Evolutionary conservation across 148 eudicot species (phyloP).

Genomic region (Chenopodium quinoa): DNA sequence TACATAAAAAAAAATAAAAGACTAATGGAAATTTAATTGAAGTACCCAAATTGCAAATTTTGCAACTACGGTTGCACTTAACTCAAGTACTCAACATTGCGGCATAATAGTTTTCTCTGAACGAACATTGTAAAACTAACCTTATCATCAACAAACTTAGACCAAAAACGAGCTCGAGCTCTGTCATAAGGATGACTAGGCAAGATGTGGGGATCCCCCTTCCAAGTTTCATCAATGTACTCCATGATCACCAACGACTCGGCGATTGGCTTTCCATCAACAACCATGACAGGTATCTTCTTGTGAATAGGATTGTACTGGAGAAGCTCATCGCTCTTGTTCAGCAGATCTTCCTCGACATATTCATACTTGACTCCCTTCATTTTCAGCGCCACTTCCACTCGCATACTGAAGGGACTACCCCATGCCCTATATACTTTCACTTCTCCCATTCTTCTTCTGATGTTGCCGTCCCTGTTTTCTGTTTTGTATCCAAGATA

Average conservation of each 20-base stretch:
- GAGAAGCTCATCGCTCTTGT: conserved; percentile 31
- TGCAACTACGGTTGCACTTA: too few relatives aligned
- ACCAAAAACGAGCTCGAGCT: conserved; percentile 52
- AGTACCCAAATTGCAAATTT: too few relatives aligned
- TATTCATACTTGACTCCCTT: conserved; percentile 33
- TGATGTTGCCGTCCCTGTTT: too few relatives aligned
- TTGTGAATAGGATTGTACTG: conserved; percentile 34
- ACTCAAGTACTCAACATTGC: too few relatives aligned
- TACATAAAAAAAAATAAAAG: too few relatives aligned
- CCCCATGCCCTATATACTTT: conserved; percentile 19
- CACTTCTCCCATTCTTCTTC: neutral
- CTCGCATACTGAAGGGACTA: conserved; percentile 29
- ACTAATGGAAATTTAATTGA: too few relatives aligned
- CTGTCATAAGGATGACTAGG: conserved; percentile 39
- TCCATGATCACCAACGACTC: conserved; percentile 50
- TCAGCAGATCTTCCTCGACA: conserved; percentile 23
- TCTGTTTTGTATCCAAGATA: too few relatives aligned
- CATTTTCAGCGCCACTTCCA: conserved; percentile 28
- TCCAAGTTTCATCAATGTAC: conserved; percentile 47
- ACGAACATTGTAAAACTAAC: neutral
- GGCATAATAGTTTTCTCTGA: too few relatives aligned
- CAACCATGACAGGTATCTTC: conserved; percentile 35
- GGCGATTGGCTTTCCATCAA: conserved; percentile 33
- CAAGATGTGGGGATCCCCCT: conserved; percentile 29
- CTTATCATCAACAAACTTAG: conserved; percentile 35